A percentile compares a stretch with the other conserved stretches of the same genome.
These are phyloP conservation scores for Pseudonitzschia pungens DNA, from an alignment of 108 stramenopile species.

Conservation along the genomic window DNA sequence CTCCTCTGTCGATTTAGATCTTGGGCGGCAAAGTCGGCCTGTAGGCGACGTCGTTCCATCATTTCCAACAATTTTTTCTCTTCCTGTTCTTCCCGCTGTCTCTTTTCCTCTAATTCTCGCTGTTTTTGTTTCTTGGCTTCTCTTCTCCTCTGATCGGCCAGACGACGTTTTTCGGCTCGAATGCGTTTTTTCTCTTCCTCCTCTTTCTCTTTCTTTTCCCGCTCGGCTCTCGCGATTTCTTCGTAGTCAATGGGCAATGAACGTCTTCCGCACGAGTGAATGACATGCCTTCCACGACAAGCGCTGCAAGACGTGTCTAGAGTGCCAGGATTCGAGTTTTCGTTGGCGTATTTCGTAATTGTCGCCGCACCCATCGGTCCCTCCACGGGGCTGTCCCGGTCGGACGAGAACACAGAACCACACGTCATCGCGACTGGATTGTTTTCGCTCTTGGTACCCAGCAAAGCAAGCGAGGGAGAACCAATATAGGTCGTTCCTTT, in stretches of 20 bases:
- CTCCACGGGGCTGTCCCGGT: slow-evolving; percentile 2
- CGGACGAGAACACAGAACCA: neutral
- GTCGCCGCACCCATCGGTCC: neutral
- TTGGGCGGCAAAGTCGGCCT: slow-evolving; percentile 20
- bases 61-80: slow-evolving; percentile 23
- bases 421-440: neutral
- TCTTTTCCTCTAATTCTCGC: slow-evolving; percentile 42
- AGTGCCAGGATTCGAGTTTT: neutral
- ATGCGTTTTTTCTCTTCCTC: slow-evolving; percentile 47
- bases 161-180: slow-evolving; percentile 47
- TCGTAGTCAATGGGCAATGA: slow-evolving; percentile 61
- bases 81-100: slow-evolving; percentile 28
- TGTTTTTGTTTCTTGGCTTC: slow-evolving; percentile 52
- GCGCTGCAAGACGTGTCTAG: slow-evolving; percentile 33
- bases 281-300: slow-evolving; percentile 54
- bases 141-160: slow-evolving; percentile 48
- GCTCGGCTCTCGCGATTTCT: slow-evolving; percentile 52
- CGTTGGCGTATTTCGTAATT: neutral
- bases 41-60: slow-evolving; percentile 1
- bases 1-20: slow-evolving; percentile 21
- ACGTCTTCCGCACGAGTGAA: slow-evolving; percentile 58
- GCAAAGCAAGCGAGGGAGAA: slow-evolving; percentile 10
- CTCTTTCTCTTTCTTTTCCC: slow-evolving; percentile 45
- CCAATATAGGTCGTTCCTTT: slow-evolving; percentile 3
- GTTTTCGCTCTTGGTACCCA: slow-evolving; percentile 3